Evolutionary conservation across 139 green algal genomes (phyloP).

Genomic region (Nannochloris sp.): DNA sequence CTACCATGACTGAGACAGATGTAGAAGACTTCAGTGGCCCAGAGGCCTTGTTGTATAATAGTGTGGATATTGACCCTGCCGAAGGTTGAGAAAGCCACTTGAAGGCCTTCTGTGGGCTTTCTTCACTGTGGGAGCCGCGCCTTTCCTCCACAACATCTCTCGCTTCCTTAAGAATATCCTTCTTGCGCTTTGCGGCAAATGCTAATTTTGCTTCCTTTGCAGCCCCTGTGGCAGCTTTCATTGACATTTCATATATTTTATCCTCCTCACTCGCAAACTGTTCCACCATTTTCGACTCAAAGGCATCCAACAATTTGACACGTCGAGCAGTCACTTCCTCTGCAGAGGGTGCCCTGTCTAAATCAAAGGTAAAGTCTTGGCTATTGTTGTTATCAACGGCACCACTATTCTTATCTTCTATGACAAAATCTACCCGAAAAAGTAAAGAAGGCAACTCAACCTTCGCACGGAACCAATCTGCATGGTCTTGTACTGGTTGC

Average conservation of each 20-base stretch:
- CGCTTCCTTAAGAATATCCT: constrained; percentile 23
- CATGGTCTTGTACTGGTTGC: constrained; percentile 21
- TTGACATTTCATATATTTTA: constrained; percentile 34
- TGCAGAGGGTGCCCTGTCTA: constrained; percentile 50
- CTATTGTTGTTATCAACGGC: constrained; percentile 66
- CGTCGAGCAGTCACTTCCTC: constrained; percentile 48
- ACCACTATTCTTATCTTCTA: constrained; percentile 44
- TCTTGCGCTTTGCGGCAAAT: constrained; percentile 11
- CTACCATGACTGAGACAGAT: constrained; percentile 52
- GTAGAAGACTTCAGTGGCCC: constrained; percentile 18
- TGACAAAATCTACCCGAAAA: constrained; percentile 70
- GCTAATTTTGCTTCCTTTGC: constrained; percentile 28
- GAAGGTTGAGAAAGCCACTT: constrained; percentile 35
- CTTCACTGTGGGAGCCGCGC: constrained; percentile 23
- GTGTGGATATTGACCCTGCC: constrained; percentile 20
- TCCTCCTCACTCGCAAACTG: constrained; percentile 51
- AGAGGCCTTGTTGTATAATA: constrained; percentile 50
- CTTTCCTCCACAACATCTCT: constrained; percentile 40
- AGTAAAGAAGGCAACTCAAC: constrained; percentile 41
- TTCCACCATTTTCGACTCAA: constrained; percentile 32
- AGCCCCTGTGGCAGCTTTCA: constrained; percentile 31
- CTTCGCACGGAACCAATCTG: constrained; percentile 18
- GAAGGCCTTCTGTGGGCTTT: constrained; percentile 28
- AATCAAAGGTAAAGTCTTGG: constrained; percentile 52
- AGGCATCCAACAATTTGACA: constrained; percentile 22